Evolutionary conservation across 2,329 filamentous ascomycete species (phyloP), one percentile per base, ranked within the genome.

Genomic region (Fusarium decemcellulare): DNA sequence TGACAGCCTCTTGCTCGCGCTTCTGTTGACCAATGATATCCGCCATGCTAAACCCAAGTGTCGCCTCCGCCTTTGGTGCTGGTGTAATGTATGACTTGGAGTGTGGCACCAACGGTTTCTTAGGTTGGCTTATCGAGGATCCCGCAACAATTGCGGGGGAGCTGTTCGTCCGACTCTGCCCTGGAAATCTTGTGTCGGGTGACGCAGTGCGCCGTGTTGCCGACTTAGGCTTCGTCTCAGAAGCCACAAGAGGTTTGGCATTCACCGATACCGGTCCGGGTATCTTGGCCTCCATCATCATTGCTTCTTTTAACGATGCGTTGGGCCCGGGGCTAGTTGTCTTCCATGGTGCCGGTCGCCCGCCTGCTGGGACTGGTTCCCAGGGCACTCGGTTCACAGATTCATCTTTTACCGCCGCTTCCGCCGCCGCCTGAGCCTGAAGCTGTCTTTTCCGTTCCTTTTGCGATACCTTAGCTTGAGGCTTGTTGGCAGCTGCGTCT

Each of bases 1-100:
- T 91, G 65, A 97, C 90, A 16, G 89, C 88, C 61, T 94, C 90
- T 76, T 97, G 96, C 77, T 98, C 95, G 9, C 89, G 89, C 77
- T 92, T 90, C 80, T 99, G 94, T 75, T 97, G 90, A 8, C 91
- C 90, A 14, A 98, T 92, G 61, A 99, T 99, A 71, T 97, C 94
- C 15, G 91, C 89, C 82, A 99, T 91, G 36, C 92, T 94, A 12
- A 94, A 82, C 4, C 93, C 92, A 5, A 91, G 80, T 3, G 86
- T 85, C 1, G 88, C 86, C 58, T 93, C 92, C 1, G 87, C 83
- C 58, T 89, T 90, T 18, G 87, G 85, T 15, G 88, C 84, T 5
- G 85, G 83, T 42, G 83, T 81, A 36, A 87, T 87, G 81, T 86
- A 92, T 34, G 82, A 88, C 72, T 86, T 90, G 5, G 89, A 90